Percentiles rank a stretch among this genome's conserved stretches.
Evolutionary conservation across 176 grass and related monocot genomes (phyloP).

Genomic region (Pontederia crassipes): DNA sequence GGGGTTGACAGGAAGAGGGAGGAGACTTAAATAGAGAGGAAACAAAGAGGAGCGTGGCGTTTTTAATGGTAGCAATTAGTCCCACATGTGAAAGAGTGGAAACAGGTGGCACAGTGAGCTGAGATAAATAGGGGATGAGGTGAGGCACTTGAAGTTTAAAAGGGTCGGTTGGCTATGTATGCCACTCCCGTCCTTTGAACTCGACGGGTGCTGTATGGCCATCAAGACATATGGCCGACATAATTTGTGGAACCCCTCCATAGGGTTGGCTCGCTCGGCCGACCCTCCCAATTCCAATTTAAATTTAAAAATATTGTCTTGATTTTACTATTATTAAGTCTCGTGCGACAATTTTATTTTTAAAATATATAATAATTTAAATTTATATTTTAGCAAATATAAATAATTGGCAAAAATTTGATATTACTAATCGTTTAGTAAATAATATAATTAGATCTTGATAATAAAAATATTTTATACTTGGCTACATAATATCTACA

Average conservation of each 20-base stretch:
- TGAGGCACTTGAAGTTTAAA: not conserved
- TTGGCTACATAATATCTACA: too few species aligned
- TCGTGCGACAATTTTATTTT: too few species aligned
- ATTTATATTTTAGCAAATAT: too few species aligned
- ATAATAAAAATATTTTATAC: too few species aligned
- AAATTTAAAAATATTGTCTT: not conserved
- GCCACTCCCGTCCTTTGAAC: slow-evolving; percentile 49
- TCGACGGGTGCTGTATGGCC: slow-evolving; percentile 89
- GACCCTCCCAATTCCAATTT: slow-evolving; percentile 48
- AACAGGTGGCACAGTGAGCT: not conserved
- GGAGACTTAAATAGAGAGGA: too few species aligned
- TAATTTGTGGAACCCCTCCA: slow-evolving; percentile 37
- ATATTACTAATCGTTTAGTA: too few species aligned
- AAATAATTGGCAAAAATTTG: too few species aligned
- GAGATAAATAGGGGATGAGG: not conserved
- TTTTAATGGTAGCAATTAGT: not conserved
- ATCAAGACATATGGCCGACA: slow-evolving; percentile 99
- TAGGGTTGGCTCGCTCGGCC: slow-evolving; percentile 85
- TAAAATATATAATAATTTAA: too few species aligned
- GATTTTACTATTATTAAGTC: too few species aligned
- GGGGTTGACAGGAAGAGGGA: too few species aligned
- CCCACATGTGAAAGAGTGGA: not conserved
- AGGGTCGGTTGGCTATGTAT: slow-evolving; percentile 84
- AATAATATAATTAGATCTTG: too few species aligned
- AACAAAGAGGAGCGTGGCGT: not conserved